Percentiles rank a stretch among this genome's conserved stretches.
Conservation (phyloP, 2,329 filamentous ascomycete species). For the Colletotrichum gloeosporioides region DNA sequence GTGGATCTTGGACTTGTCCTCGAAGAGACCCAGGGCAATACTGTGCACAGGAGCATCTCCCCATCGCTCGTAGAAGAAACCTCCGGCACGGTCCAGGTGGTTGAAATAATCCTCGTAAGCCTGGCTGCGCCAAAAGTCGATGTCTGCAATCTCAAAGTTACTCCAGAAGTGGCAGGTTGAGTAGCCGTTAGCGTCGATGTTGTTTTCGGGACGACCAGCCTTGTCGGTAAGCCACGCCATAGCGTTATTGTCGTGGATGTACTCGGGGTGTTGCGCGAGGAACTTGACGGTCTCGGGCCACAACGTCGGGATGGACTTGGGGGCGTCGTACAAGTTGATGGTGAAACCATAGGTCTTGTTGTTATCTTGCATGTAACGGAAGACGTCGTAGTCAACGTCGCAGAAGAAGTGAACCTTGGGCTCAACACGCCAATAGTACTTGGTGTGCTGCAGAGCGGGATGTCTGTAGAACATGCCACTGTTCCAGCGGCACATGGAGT, state of each 20-base stretch:
- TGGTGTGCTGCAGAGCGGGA: constrained; percentile 78
- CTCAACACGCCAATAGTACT: constrained; percentile 98
- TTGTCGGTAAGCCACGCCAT: constrained; percentile 87
- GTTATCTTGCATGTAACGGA: constrained; percentile 96
- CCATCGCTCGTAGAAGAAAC: constrained; percentile 99
- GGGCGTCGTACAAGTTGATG: constrained; percentile 94
- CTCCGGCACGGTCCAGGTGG: constrained; percentile 89
- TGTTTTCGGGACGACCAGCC: constrained; percentile 77
- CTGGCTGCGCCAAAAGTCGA: constrained; percentile 90
- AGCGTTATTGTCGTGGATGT: constrained; percentile 84
- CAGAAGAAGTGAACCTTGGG: constrained; percentile 99
- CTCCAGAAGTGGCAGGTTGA: constrained; percentile 99
- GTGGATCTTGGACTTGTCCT: constrained; percentile 88
- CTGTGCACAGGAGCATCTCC: constrained; percentile 97
- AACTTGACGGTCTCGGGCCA: constrained; percentile 98
- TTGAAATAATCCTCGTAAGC: constrained; percentile 96
- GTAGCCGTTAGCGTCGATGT: constrained; percentile 84
- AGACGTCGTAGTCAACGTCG: constrained; percentile 97
- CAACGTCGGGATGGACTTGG: constrained; percentile 81
- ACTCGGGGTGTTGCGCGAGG: constrained; percentile 80
- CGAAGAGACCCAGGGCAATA: constrained; percentile 89
- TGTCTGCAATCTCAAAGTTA: constrained; percentile 95
- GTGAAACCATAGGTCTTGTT: constrained; percentile 99
- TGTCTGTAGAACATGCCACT: constrained; percentile 98
- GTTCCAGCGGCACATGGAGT: constrained; percentile 99